These are phyloP conservation scores for Miscanthus lutarioriparius DNA, from an alignment of 176 grass and related monocot species.

Conservation along the genomic window DNA sequence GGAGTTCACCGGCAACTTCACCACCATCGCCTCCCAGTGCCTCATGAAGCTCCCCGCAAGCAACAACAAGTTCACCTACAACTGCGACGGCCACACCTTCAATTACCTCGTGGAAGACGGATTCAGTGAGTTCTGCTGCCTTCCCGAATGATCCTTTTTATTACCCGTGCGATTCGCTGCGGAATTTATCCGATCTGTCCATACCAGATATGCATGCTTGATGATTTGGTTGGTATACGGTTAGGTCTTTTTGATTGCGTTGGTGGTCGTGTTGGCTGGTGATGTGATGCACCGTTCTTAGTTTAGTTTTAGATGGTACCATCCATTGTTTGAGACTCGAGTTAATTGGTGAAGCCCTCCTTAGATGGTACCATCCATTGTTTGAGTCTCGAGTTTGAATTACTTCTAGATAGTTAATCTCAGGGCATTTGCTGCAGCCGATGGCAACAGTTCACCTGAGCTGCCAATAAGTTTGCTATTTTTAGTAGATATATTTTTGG, in stretches of 20 bases:
- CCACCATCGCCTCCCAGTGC: conserved; percentile 91
- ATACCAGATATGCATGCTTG: neutral
- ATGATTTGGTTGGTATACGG: neutral
- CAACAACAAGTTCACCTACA: conserved; percentile 98
- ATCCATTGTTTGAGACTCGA: too few relatives aligned
- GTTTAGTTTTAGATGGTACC: too few relatives aligned
- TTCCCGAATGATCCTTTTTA: neutral
- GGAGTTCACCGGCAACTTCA: conserved; percentile 95
- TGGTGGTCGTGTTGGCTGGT: neutral
- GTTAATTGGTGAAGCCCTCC: neutral
- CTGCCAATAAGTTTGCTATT: conserved; percentile 3
- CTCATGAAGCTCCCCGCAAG: conserved; percentile 87
- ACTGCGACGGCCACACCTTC: conserved; percentile 90
- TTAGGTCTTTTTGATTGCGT: conserved; percentile 1
- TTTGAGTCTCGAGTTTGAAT: neutral
- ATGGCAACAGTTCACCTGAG: neutral
- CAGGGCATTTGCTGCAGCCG: neutral
- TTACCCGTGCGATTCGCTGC: neutral
- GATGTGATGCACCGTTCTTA: neutral
- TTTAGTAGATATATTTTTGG: conserved; percentile 25
- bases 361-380: neutral
- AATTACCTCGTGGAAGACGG: conserved; percentile 93
- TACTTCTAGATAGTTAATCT: neutral
- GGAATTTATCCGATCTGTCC: neutral
- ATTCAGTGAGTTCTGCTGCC: conserved; percentile 58